A percentile compares a stretch with the other conserved stretches of the same genome.
These are phyloP conservation scores for Dillenia turbinata DNA, from an alignment of 164 flowering plant species.

Conservation along the genomic window DNA sequence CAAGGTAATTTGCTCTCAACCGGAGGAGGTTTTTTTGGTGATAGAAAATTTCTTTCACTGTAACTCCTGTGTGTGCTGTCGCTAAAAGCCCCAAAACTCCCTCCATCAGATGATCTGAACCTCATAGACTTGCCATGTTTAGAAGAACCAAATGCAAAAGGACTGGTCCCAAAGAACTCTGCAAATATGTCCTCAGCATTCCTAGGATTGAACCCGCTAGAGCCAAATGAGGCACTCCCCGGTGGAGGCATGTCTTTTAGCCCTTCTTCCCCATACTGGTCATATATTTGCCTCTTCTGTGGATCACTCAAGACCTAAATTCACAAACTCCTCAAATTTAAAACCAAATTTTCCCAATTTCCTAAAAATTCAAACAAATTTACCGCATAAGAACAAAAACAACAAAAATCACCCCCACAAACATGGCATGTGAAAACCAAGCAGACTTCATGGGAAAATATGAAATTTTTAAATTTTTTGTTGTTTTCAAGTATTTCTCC, in stretches of 20 bases:
- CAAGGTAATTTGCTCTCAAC: slow-evolving; percentile 65
- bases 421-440: too few species aligned
- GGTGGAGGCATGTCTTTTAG: slow-evolving; percentile 53
- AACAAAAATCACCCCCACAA: too few species aligned
- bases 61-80: slow-evolving; percentile 34
- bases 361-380: too few species aligned
- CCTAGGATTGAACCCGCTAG: slow-evolving; percentile 46
- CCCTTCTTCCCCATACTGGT: slow-evolving; percentile 67
- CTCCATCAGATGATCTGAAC: slow-evolving; percentile 45
- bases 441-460: too few species aligned
- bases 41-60: slow-evolving; percentile 16
- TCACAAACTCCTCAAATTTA: slow-evolving; percentile 1
- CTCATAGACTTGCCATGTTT: slow-evolving; percentile 44
- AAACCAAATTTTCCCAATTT: background rate
- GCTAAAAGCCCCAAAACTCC: slow-evolving; percentile 33
- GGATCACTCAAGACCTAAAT: slow-evolving; percentile 64
- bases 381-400: too few species aligned
- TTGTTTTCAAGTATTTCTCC: too few species aligned
- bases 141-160: slow-evolving; percentile 55
- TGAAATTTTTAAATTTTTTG: too few species aligned
- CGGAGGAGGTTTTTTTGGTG: slow-evolving; percentile 53
- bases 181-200: slow-evolving; percentile 76
- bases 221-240: slow-evolving; percentile 18
- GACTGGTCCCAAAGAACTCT: slow-evolving; percentile 66
- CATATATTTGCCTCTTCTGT: slow-evolving; percentile 46